These are phyloP conservation scores for Leptomonas seymouri DNA, from an alignment of 208 protist genomes.

Conservation along the genomic window DNA sequence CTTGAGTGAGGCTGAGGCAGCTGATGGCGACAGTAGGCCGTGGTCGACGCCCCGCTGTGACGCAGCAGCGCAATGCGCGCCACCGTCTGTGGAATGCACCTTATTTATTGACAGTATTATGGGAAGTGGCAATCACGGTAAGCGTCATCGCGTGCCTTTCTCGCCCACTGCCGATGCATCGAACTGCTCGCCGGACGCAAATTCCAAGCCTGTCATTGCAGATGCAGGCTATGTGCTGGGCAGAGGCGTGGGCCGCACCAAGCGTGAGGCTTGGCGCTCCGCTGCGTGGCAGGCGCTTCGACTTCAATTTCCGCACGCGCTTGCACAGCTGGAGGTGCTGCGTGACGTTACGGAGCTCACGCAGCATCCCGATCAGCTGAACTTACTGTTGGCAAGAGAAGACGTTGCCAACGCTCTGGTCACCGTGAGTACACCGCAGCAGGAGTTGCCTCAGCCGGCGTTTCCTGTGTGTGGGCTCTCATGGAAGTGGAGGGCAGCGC, in stretches of 20 bases:
- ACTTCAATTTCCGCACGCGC: constrained; percentile 48
- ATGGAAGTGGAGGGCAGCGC: constrained; percentile 2
- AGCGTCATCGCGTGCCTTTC: background rate
- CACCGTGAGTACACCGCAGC: background rate
- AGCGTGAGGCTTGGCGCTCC: constrained; percentile 53
- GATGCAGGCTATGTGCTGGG: constrained; percentile 40
- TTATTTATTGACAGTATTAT: constrained; percentile 19
- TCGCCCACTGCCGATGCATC: too few species aligned
- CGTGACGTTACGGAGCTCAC: constrained; percentile 32
- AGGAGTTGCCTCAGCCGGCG: background rate
- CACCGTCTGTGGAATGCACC: constrained; percentile 19
- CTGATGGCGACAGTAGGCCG: background rate
- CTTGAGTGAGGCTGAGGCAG: background rate
- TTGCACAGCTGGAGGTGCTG: constrained; percentile 48
- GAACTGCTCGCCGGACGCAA: too few species aligned
- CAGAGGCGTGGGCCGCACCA: constrained; percentile 49
- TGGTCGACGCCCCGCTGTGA: background rate
- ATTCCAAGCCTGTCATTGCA: too few species aligned
- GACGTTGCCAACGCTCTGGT: too few species aligned
- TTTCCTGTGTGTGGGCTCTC: background rate
- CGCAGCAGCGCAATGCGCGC: background rate
- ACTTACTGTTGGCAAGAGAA: constrained; percentile 4
- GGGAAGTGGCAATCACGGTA: background rate
- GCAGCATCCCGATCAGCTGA: constrained; percentile 20
- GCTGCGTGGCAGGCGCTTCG: constrained; percentile 61